phyloP scores from a whole-genome alignment of 2,329 filamentous ascomycete species.

The Cytospora mali region DNA sequence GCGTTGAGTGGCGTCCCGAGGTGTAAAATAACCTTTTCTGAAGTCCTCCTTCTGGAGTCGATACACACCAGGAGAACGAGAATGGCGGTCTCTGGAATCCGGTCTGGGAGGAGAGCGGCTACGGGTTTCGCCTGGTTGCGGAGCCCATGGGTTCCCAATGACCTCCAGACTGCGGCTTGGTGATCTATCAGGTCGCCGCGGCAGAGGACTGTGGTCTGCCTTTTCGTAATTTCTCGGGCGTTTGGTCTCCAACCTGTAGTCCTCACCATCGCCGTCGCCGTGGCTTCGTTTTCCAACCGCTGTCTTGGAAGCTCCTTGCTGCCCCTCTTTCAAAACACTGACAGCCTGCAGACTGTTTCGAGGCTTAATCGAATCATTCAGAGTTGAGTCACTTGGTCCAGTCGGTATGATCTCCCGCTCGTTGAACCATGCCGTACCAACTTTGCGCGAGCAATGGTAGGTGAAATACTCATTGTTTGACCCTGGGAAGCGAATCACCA shows the following conservation, averaged over 20 bases:
- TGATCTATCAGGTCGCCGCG: conserved; percentile 18
- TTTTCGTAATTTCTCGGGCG: conserved; percentile 11
- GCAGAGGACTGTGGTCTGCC: conserved; percentile 16
- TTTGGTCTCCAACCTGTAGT: conserved; percentile 19
- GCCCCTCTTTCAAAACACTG: background rate
- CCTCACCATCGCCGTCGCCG: background rate
- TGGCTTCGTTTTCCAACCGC: conserved; percentile 14
- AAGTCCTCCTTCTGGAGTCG: conserved; percentile 15
- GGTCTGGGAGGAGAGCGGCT: conserved; percentile 17
- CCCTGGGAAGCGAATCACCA: conserved; percentile 31
- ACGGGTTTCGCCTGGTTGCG: conserved; percentile 16
- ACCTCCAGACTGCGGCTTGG: conserved; percentile 8
- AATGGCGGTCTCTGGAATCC: conserved; percentile 18
- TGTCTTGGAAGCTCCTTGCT: background rate
- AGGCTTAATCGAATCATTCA: conserved; percentile 16
- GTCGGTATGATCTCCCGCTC: conserved; percentile 18
- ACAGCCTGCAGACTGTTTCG: background rate
- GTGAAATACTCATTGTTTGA: conserved; percentile 33
- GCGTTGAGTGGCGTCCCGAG: conserved; percentile 24
- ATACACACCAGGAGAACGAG: conserved; percentile 22
- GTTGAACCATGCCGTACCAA: conserved; percentile 5
- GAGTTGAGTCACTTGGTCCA: conserved; percentile 17
- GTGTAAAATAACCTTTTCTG: conserved; percentile 10
- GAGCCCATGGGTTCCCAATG: conserved; percentile 16
- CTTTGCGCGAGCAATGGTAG: conserved; percentile 28